Evolutionary conservation across 805 yeast genomes (phyloP), one percentile per base, ranked within the genome.

Genomic region (Candida odintsovae): DNA sequence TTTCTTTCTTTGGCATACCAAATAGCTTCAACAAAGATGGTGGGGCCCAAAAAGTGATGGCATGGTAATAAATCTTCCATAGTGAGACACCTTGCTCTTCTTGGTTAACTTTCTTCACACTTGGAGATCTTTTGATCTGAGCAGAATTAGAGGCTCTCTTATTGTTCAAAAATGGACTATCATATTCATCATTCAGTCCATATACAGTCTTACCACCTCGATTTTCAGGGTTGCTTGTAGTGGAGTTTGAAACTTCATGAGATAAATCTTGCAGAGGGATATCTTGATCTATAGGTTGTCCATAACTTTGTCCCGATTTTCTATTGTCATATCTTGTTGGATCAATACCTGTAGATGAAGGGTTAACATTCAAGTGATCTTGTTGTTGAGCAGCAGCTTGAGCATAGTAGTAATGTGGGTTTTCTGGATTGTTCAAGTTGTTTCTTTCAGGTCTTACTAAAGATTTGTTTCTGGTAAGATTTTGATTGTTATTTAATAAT

Each of bases 1-100:
- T 79, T 39, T 82, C 90, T 54, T 80, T 79, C 19, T 85, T 80
- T 29, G 77, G 76, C 76, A 92, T 75, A 3, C 98, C 98, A 65
- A 80, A 85, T 39, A 86, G 64, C 39, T 69, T 69, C 57, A 90
- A 67, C 29, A 89, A 51, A 0, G 90, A 83, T 3, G 84, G 77
- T 1, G 97, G 96, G 3, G 95, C 95, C 94, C 97, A 92, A 64
- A 89, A 89, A 0, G 99, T 90, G 31, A 94, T 68, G 9, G 77
- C 56, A 54, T 80, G 79, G 63, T 97, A 90, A 67, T 89, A 94
- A 0, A 81, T 67, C 54, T 78, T 77, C 99, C 99, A 94, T n/a
- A 77, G 46, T 46, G 78, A 62, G 46, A 63, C 53, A 18, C 48
- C 43, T 38, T 41, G 22, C 37, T 51, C 47, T 44, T 55, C 37